A percentile compares a stretch with the other conserved stretches of the same genome.
Evolutionary conservation across 495 filamentous ascomycete genomes (phyloP).

Genomic region (Penicillium bovifimosum): DNA sequence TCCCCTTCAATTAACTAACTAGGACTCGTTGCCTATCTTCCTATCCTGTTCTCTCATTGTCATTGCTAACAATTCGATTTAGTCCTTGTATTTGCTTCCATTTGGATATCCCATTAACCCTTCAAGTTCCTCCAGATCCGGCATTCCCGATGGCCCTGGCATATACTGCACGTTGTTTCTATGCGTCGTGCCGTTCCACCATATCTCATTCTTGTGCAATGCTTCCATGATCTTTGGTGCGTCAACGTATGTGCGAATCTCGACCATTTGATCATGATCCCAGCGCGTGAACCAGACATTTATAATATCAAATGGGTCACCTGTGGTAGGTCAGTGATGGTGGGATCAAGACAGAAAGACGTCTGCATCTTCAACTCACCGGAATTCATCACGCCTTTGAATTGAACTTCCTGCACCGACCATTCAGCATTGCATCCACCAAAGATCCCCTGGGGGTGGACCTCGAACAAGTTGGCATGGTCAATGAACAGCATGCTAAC

Average conservation of each 20-base stretch:
- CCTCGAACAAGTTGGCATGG: slow-evolving; percentile 32
- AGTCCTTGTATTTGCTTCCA: slow-evolving; percentile 25
- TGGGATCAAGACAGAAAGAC: not conserved
- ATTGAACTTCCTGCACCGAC: slow-evolving; percentile 33
- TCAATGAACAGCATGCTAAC: slow-evolving; percentile 28
- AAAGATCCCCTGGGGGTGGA: slow-evolving; percentile 32
- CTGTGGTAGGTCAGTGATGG: slow-evolving; percentile 9
- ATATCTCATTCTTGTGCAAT: slow-evolving; percentile 33
- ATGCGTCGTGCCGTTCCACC: slow-evolving; percentile 31
- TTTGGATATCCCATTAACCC: slow-evolving; percentile 27
- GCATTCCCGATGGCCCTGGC: slow-evolving; percentile 36
- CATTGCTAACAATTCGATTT: not conserved
- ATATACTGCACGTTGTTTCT: slow-evolving; percentile 31
- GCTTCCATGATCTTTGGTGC: slow-evolving; percentile 25
- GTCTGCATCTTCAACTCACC: slow-evolving; percentile 19
- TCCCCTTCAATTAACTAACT: no score
- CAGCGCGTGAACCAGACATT: slow-evolving; percentile 39
- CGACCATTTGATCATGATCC: slow-evolving; percentile 31
- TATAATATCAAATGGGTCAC: slow-evolving; percentile 29
- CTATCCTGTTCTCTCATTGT: no score
- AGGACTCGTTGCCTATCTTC: no score
- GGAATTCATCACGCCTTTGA: slow-evolving; percentile 32
- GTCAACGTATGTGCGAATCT: slow-evolving; percentile 35
- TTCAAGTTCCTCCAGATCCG: slow-evolving; percentile 28
- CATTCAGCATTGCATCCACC: slow-evolving; percentile 32